Conservation (phyloP, 768 basidiomycete genomes). For the Hericium alpestre region DNA sequence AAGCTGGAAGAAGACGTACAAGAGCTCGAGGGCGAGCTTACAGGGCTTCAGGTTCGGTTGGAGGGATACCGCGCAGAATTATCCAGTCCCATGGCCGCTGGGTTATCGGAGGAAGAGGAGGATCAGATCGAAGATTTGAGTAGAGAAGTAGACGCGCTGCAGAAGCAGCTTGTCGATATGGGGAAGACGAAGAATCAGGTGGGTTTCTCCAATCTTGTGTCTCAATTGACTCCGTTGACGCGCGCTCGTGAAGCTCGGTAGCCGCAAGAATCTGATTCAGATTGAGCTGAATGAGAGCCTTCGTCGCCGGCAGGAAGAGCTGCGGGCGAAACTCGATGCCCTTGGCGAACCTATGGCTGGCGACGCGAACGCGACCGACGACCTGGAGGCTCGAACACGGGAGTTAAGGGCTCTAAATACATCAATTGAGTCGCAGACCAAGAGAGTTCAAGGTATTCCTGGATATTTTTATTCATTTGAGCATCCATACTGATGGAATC, state of each 20-base stretch:
- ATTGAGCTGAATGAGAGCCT: slow-evolving; percentile 91
- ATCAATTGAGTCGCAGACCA: slow-evolving; percentile 54
- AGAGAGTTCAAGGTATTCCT: slow-evolving; percentile 47
- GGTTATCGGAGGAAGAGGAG: slow-evolving; percentile 66
- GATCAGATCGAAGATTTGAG: slow-evolving; percentile 52
- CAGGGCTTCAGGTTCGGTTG: slow-evolving; percentile 48
- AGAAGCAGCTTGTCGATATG: slow-evolving; percentile 60
- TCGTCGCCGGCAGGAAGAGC: slow-evolving; percentile 66
- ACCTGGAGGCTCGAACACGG: slow-evolving; percentile 54
- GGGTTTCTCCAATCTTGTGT: slow-evolving; percentile 15
- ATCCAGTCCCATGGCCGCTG: slow-evolving; percentile 61
- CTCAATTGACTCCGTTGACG: not conserved
- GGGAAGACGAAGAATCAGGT: slow-evolving; percentile 65
- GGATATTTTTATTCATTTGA: no score
- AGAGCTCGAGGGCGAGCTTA: slow-evolving; percentile 66
- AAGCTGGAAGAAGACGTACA: slow-evolving; percentile 57
- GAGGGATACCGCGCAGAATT: slow-evolving; percentile 62
- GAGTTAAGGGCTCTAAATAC: slow-evolving; percentile 61
- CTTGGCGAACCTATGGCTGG: slow-evolving; percentile 53
- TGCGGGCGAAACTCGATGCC: slow-evolving; percentile 65
- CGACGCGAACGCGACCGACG: slow-evolving; percentile 47
- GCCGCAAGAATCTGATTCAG: slow-evolving; percentile 71
- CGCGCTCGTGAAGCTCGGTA: slow-evolving; percentile 43
- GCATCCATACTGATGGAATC: no score
- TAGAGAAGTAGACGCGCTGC: slow-evolving; percentile 65